Evolutionary conservation across 495 filamentous ascomycete genomes (phyloP).

Genomic region (Aspergillus egyptiacus): DNA sequence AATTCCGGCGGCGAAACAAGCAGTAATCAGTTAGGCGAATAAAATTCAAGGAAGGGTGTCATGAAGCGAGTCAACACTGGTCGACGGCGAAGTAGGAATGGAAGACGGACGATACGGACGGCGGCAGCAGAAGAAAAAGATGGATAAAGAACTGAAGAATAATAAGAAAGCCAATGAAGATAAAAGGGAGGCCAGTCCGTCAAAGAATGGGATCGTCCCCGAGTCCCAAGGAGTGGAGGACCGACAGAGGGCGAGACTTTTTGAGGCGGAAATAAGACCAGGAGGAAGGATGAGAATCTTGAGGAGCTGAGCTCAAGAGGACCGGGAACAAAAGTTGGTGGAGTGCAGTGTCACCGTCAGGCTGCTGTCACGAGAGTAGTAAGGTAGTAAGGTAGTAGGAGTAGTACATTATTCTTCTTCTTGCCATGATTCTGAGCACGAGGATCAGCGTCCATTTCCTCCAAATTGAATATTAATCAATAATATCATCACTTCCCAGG

Average conservation of each 20-base stretch:
- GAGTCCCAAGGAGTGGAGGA: constrained; percentile 30
- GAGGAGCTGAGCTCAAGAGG: not conserved
- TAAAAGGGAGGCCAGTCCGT: constrained; percentile 6
- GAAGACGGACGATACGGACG: not conserved
- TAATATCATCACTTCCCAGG: not conserved
- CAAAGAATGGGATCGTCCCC: not conserved
- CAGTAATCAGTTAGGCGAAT: constrained; percentile 10
- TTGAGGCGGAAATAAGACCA: constrained; percentile 23
- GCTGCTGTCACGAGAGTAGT: not conserved
- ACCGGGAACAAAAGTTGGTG: constrained; percentile 7
- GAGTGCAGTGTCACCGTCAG: not conserved
- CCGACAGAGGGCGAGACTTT: constrained; percentile 8
- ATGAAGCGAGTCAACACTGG: constrained; percentile 2
- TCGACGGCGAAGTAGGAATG: constrained; percentile 3
- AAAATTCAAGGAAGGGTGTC: not conserved
- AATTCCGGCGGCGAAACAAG: constrained; percentile 1
- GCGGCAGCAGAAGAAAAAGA: not conserved
- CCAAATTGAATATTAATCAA: constrained; percentile 1
- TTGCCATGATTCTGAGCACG: not conserved
- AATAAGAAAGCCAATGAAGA: constrained; percentile 21
- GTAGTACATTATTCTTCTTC: not conserved
- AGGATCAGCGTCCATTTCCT: constrained; percentile 5
- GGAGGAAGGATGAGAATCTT: not conserved
- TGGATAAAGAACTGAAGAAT: not conserved
- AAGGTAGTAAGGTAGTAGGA: not conserved